Conservation (phyloP, 2,329 filamentous ascomycete genomes). For the Cytospora mali region DNA sequence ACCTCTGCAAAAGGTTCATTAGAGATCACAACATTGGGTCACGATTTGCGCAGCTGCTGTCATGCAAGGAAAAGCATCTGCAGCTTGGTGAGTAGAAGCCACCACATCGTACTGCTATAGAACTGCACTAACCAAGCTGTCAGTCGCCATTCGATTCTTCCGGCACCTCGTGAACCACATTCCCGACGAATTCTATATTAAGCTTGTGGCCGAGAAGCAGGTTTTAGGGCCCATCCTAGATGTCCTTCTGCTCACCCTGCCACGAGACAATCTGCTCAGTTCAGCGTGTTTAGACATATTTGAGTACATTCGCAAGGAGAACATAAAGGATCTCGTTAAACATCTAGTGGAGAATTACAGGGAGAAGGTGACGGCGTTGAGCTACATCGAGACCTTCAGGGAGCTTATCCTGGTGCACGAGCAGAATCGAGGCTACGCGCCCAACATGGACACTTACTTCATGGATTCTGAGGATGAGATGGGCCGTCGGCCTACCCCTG, state of each 20-base stretch:
- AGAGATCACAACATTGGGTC: conserved; percentile 76
- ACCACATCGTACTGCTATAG: background rate
- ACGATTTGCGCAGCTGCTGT: conserved; percentile 80
- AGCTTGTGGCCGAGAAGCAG: conserved; percentile 78
- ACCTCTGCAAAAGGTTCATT: conserved; percentile 86
- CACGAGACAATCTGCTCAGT: conserved; percentile 88
- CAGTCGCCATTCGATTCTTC: conserved; percentile 91
- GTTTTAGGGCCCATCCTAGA: conserved; percentile 84
- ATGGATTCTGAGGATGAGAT: conserved; percentile 69
- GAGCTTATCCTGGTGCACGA: conserved; percentile 78
- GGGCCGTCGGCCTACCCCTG: conserved; percentile 44
- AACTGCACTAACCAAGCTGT: conserved; percentile 30
- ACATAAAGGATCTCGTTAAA: conserved; percentile 77
- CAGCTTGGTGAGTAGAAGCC: conserved; percentile 71
- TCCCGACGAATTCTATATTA: conserved; percentile 83
- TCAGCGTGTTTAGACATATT: conserved; percentile 95
- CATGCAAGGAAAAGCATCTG: conserved; percentile 85
- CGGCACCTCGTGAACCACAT: conserved; percentile 81
- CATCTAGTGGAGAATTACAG: conserved; percentile 85
- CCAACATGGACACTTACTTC: conserved; percentile 67
- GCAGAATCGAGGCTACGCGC: conserved; percentile 69
- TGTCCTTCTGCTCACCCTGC: conserved; percentile 82
- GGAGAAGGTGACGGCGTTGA: conserved; percentile 73
- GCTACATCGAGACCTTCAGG: conserved; percentile 83
- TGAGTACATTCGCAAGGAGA: conserved; percentile 82